Evolutionary conservation across 441 rosid species (phyloP).

Genomic region (Adansonia madagascariensis): DNA sequence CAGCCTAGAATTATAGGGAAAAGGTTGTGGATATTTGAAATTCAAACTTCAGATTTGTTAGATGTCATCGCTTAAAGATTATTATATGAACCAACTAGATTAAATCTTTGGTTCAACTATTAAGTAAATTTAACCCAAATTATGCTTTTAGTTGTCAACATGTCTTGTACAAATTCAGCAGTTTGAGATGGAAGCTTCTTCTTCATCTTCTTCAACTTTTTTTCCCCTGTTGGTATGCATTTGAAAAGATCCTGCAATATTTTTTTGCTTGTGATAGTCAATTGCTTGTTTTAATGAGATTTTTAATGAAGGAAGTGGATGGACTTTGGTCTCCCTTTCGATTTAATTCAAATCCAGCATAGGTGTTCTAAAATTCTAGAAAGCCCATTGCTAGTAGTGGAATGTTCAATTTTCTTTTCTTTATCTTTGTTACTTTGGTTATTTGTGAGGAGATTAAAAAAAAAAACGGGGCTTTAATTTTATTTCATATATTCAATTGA

Average conservation of each 20-base stretch:
- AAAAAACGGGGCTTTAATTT: too few relatives aligned
- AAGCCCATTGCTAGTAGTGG: too few relatives aligned
- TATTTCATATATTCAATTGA: too few relatives aligned
- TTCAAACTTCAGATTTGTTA: too few relatives aligned
- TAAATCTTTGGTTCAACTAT: not conserved
- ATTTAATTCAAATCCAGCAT: too few relatives aligned
- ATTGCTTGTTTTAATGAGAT: not conserved
- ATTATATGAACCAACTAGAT: not conserved
- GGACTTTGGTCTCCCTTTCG: too few relatives aligned
- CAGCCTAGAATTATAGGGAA: too few relatives aligned
- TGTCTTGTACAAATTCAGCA: not conserved
- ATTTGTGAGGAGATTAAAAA: not conserved
- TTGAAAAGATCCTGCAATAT: not conserved
- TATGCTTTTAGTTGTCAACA: not conserved
- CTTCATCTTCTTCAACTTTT: not conserved
- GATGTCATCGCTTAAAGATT: not conserved
- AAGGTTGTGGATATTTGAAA: too few relatives aligned
- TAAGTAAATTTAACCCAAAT: not conserved
- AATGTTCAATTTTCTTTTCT: too few relatives aligned
- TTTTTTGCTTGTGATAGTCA: not conserved
- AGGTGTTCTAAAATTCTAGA: too few relatives aligned
- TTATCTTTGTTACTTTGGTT: too few relatives aligned
- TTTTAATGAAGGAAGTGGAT: not conserved
- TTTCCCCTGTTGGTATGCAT: not conserved
- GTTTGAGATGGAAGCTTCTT: not conserved